Percentiles rank a stretch among this genome's conserved stretches.
Conservation (phyloP, 164 flowering plant genomes). For the Cinnamomum micranthum region DNA sequence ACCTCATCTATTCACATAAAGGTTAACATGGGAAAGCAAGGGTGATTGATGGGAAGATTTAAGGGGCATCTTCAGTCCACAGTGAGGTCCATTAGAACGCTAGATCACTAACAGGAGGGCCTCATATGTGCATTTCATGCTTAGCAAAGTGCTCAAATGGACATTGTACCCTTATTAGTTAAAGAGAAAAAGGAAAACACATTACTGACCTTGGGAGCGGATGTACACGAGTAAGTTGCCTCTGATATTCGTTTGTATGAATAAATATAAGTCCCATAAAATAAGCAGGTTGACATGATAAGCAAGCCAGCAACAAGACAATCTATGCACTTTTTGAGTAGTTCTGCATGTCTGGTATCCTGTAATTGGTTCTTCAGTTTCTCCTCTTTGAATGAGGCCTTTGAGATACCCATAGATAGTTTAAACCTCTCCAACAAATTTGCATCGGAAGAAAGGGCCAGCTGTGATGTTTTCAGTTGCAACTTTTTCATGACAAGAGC, state of each 20-base stretch:
- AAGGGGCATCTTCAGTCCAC: neutral
- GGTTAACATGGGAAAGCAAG: no score
- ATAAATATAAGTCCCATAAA: constrained; percentile 66
- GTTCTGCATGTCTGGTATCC: constrained; percentile 63
- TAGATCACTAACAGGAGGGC: neutral
- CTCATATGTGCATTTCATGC: neutral
- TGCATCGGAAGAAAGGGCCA: constrained; percentile 50
- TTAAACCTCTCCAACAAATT: constrained; percentile 67
- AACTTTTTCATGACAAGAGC: constrained; percentile 55
- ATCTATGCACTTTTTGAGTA: constrained; percentile 62
- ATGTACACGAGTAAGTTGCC: constrained; percentile 55
- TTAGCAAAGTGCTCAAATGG: neutral
- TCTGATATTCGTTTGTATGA: constrained; percentile 60
- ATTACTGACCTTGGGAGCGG: constrained; percentile 24
- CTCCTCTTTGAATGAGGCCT: constrained; percentile 73
- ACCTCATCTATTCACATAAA: no score
- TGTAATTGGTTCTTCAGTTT: constrained; percentile 69
- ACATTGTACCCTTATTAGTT: neutral
- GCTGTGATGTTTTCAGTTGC: constrained; percentile 57
- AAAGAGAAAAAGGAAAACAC: neutral
- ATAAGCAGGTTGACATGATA: constrained; percentile 57
- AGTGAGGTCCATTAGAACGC: no score
- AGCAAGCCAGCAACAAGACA: constrained; percentile 80
- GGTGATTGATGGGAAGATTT: no score
- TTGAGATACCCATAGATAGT: constrained; percentile 69